Base-by-base conservation (phyloP, 306 rosid species). In the Elaeagnus macrophylla region DNA sequence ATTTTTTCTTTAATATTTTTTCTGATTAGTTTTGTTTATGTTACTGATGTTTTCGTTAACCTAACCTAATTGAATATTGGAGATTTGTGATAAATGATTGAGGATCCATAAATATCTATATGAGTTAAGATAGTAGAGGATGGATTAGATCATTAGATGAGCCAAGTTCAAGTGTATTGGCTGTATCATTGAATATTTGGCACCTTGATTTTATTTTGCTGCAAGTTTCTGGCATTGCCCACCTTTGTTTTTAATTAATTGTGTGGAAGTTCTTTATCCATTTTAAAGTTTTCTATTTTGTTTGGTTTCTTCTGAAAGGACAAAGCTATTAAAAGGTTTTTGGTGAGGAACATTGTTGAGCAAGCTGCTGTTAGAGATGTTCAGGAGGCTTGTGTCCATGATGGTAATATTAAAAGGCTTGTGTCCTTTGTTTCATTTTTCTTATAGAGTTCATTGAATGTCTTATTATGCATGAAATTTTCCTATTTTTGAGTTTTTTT, bases 321-420 rank as follows among this genome's bases (percentile, higher is more conserved):
- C 75, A 90, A 90, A 66, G 75, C 95, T 6, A 74, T 81, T 56
- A 81, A 81, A 78, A 71, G 96, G 48, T 91, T 91, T 53, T 66
- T 87, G 0, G 96, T 87, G 65, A 84, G 99, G 89, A 91, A 91
- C 85, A 91, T 91, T 70, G 99, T 91, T 17, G 96, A 91, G 68
- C 99, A 91, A 25, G 32, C 32, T 25, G 32, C 32, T 25, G 32
- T 25, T 25, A 25, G 32, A 25, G 32, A 25, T 25, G 96, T 91
- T 12, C 99, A 91, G 78, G 99, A 91, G 65, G 99, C 99, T 5
- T 87, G 96, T 68, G 96, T 87, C 54, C 87, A 87, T 66, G 99
- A 91, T 8, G 89, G 96, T 86, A 87, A 61, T 74, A 25, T 25
- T 25, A 2, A 25, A 25, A 39, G 8, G 12, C 13, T 36, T 37